Conservation (phyloP, 192 early-diverging fungal species). For the Endogone sp. region DNA sequence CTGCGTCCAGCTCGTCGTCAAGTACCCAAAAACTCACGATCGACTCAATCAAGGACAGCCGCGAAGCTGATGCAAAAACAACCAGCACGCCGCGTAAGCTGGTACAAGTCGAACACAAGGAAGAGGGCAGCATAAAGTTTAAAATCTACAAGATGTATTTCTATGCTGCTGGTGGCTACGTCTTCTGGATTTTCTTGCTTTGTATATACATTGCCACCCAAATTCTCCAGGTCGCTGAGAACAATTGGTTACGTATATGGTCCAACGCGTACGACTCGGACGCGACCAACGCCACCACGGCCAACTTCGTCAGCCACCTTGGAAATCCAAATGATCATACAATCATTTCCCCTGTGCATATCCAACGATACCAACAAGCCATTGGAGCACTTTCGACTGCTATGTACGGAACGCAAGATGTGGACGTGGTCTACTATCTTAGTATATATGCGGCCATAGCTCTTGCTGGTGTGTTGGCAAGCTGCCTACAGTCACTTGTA, state of each 20-base stretch:
- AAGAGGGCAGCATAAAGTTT: conserved; percentile 69
- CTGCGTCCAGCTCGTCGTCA: neutral
- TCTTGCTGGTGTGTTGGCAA: conserved; percentile 31
- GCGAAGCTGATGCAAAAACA: neutral
- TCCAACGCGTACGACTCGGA: neutral
- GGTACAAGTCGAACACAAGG: conserved; percentile 78
- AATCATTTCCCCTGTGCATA: conserved; percentile 7
- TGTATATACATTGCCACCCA: conserved; percentile 30
- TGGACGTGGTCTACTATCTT: conserved; percentile 43
- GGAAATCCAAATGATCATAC: neutral
- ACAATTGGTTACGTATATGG: conserved; percentile 40
- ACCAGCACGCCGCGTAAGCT: conserved; percentile 39
- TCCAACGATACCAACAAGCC: conserved; percentile 16
- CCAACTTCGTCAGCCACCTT: neutral
- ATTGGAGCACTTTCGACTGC: conserved; percentile 9
- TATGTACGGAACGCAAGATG: conserved; percentile 6
- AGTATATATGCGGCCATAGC: conserved; percentile 44
- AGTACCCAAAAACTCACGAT: neutral
- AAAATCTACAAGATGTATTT: conserved; percentile 73
- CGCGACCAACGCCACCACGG: neutral
- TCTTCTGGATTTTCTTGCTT: conserved; percentile 52
- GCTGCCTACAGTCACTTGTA: conserved; percentile 35
- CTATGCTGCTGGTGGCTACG: conserved; percentile 44
- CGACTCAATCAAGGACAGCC: neutral
- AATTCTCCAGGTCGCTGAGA: conserved; percentile 30